Evolutionary conservation across 306 rosid species (phyloP).

Genomic region (Malus sieversii): DNA sequence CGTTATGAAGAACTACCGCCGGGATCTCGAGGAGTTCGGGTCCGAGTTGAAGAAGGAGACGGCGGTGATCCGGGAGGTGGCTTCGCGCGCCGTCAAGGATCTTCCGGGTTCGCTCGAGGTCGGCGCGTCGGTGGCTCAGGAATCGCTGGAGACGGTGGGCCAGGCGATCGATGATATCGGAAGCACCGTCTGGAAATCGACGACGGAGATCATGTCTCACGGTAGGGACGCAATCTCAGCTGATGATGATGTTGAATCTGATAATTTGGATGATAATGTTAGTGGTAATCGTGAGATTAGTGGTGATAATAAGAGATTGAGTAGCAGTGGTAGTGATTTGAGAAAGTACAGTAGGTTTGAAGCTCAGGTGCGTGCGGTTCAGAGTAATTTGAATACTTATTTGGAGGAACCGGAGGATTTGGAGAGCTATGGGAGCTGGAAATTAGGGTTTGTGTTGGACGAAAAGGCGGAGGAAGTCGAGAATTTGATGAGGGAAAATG

Average conservation of each 20-base stretch:
- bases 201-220: constrained; percentile 70
- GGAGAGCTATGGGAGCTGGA: constrained; percentile 55
- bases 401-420: constrained; percentile 77
- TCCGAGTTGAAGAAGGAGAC: constrained; percentile 70
- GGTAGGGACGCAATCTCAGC: constrained; percentile 58
- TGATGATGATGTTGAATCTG: constrained; percentile 40
- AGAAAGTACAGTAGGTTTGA: constrained; percentile 77
- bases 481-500: constrained; percentile 47
- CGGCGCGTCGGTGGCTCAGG: constrained; percentile 91
- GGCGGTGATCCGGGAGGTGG: constrained; percentile 68
- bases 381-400: constrained; percentile 58
- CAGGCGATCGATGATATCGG: constrained; percentile 95
- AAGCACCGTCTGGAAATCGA: constrained; percentile 78
- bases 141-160: constrained; percentile 86
- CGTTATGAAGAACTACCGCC: constrained; percentile 60
- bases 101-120: constrained; percentile 69
- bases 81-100: constrained; percentile 86
- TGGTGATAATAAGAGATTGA: constrained; percentile 12
- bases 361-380: constrained; percentile 52
- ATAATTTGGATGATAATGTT: constrained; percentile 24
- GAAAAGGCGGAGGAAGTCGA: constrained; percentile 49
- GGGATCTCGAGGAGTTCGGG: constrained; percentile 77
- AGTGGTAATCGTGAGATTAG: background rate
- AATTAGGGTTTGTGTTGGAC: constrained; percentile 57
- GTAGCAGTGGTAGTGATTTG: constrained; percentile 35